Evolutionary conservation across 2,329 filamentous ascomycete genomes (phyloP).

Genomic region (Thielaviopsis ethacetica): DNA sequence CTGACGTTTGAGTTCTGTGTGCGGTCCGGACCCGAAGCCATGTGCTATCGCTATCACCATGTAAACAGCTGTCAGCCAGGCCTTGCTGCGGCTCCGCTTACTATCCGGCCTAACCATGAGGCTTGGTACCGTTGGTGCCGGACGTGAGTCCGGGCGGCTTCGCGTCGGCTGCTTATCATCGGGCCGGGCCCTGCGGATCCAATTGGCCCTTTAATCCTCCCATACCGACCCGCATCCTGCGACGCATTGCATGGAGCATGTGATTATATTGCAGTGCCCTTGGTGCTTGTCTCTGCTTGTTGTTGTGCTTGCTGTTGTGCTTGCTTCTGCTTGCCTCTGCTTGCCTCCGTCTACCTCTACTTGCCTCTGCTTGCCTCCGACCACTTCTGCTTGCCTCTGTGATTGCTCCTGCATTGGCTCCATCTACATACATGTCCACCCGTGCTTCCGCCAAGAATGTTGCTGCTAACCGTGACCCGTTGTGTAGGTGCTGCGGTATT

Average conservation of each 20-base stretch:
- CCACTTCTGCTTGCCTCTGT: too few species aligned
- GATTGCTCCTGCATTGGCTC: neutral
- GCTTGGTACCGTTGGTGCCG: neutral
- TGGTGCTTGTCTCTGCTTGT: too few species aligned
- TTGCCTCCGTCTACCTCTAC: too few species aligned
- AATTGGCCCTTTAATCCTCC: neutral
- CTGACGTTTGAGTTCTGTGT: neutral
- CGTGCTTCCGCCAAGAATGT: neutral
- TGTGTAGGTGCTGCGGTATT: slow-evolving; percentile 91
- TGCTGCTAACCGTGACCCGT: neutral
- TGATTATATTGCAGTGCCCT: neutral
- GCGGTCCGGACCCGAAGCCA: neutral
- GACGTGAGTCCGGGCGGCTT: neutral
- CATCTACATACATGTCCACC: neutral
- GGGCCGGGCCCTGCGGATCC: neutral
- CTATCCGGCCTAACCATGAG: neutral
- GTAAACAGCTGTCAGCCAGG: neutral
- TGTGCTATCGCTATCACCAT: neutral
- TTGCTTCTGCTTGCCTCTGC: too few species aligned
- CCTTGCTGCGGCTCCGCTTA: neutral
- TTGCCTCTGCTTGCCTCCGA: too few species aligned
- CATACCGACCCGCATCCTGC: neutral
- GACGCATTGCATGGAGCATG: neutral
- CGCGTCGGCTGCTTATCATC: neutral
- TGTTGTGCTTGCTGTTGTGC: too few species aligned